Evolutionary conservation across 768 basidiomycete genomes (phyloP), one percentile per base, ranked within the genome.

Genomic region (Strobilomyces echinocephalus): DNA sequence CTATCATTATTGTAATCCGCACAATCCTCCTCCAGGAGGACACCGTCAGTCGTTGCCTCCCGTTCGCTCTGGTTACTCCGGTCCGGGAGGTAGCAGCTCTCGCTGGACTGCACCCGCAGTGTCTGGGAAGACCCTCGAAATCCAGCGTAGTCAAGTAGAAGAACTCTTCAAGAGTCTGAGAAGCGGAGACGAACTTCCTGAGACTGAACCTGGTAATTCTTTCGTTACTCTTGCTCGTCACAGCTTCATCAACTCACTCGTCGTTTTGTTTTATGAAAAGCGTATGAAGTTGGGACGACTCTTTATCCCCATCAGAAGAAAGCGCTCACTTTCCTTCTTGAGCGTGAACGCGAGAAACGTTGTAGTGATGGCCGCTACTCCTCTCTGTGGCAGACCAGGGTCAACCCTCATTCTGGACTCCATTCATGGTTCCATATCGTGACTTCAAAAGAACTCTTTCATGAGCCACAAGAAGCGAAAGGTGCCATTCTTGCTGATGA

Each of bases 291-390:
- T 50, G 87, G 86, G 35, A 97, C 97, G 20, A 78, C 73, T 44
- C 76, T 99, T 8, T 99, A 98, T 72, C 92, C 95, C 18, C 97
- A 99, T 76, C 97, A 99, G 73, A 95, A 94, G 73, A 95, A 95
- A 70, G 97, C 95, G 21, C 77, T 99, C 18, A 93, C 95, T 2
- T 99, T 99, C 72, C 76, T 99, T 46, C 77, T 97, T 18, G 91
- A 97, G 64, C 82, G 97, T 66, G 85, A 89, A 69, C 79, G 83
- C 56, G 89, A 91, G 70, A 77, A 73, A 56, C 67, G 71, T 33
- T 75, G 76, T 35, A 61, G 71, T 41, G 78, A 81, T 70, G 89
- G 87, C 60, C 79, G 71, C 56, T 81, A 78, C 61, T 83, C 85
- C 14, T 85, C 88, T 8, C 68, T 92, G 38, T 92, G 89, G 88